Base-by-base conservation (phyloP, 2,329 filamentous ascomycete genomes). In the Cryphonectria japonica region DNA sequence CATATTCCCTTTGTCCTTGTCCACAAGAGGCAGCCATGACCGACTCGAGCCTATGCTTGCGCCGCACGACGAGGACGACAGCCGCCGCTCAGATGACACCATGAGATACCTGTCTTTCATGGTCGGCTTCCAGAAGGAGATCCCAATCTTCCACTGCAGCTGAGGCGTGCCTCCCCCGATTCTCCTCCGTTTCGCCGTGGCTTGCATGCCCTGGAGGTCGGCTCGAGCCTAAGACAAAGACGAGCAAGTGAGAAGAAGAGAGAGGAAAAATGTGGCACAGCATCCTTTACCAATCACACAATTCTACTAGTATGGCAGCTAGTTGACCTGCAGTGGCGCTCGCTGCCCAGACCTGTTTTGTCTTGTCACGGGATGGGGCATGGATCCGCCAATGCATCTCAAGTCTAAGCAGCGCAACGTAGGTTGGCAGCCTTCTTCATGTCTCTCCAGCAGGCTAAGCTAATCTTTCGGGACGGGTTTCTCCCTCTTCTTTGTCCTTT, bases 121-220 rank as follows among this genome's bases (percentile, higher is more conserved):
- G 39, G 46, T 46, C 52, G 41, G 60, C 62, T 72, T 72, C 70
- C 70, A 72, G 70, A 72, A 72, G 63, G 63, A 69, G 46, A 64
- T 60, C 46, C 34, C 19, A 60, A 64, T 67, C 69, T 71, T 71
- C 69, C 66, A 63, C 65, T 50, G 52, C 69, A 71, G 68, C 63
- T 66, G 57, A 41, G 39, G 52, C 52, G 37, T 41, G 39, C 39
- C n/a, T 7, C 37, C 50, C 50, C 29, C 34, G 61, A 50, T 50
- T 41, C 39, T 65, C 59, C 50, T 68, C 66, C 69, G 14, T 50
- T 16, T 29, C 52, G 66, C 50, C 60, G 61, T 41, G 60, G 26
- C 54, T 59, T 32, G 26, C 54, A 59, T 32, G 54, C 14, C 29
- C 54, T 59, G 54, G 13, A 11, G 34, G 34, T 14, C 52, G n/a